phyloP scores from a whole-genome alignment of 2,329 filamentous ascomycete species.

The Chrysoporthe puriensis region DNA sequence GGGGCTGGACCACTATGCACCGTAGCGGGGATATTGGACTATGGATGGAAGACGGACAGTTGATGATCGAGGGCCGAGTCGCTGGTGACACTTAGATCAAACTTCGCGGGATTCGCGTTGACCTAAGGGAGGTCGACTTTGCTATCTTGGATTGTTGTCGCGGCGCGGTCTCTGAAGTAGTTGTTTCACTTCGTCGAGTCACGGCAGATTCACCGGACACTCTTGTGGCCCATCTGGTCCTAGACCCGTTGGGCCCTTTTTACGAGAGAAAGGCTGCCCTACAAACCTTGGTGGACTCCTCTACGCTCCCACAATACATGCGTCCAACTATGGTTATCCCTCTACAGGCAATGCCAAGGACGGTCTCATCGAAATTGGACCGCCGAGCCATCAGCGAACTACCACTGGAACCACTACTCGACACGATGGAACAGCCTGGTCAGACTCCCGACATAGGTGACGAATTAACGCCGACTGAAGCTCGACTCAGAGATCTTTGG shows the following conservation, averaged over 20 bases:
- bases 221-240: conserved; percentile 14
- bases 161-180: neutral
- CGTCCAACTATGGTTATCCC: too few species aligned
- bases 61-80: conserved; percentile 41
- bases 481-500: too few species aligned
- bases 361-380: too few species aligned
- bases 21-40: conserved; percentile 46
- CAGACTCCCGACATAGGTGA: too few species aligned
- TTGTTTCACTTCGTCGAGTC: conserved; percentile 9
- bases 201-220: neutral
- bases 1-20: conserved; percentile 38
- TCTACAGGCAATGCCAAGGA: too few species aligned
- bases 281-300: too few species aligned
- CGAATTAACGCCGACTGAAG: too few species aligned
- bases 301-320: too few species aligned
- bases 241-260: neutral
- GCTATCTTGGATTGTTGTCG: neutral
- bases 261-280: too few species aligned
- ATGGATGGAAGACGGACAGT: conserved; percentile 40
- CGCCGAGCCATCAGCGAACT: too few species aligned
- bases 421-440: too few species aligned
- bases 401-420: too few species aligned
- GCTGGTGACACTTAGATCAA: conserved; percentile 50
- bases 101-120: conserved; percentile 37
- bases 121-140: conserved; percentile 40